These are phyloP conservation scores for Fusarium domesticum DNA, from an alignment of 2,329 filamentous ascomycete genomes.

Conservation along the genomic window DNA sequence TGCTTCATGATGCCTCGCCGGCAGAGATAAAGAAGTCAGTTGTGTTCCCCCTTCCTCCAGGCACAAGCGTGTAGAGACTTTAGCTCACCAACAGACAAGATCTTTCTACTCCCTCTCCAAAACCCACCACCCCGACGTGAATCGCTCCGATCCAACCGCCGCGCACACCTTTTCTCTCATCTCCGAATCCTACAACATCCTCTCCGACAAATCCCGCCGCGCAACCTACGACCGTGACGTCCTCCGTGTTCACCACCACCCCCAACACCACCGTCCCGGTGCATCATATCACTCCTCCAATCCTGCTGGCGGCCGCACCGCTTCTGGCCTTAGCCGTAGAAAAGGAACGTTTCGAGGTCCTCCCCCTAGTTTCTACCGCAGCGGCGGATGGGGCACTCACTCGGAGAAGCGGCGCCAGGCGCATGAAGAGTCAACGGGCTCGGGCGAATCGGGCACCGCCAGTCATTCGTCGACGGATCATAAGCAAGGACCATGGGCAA, in stretches of 20 bases:
- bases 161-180: slow-evolving; percentile 76
- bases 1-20: slow-evolving; percentile 66
- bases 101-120: slow-evolving; percentile 92
- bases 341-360: slow-evolving; percentile 77
- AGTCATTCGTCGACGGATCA: slow-evolving; percentile 2
- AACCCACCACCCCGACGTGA: slow-evolving; percentile 86
- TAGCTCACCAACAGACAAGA: slow-evolving; percentile 34
- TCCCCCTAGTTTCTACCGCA: slow-evolving; percentile 83
- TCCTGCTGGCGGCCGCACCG: slow-evolving; percentile 71
- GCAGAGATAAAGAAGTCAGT: slow-evolving; percentile 79
- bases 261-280: slow-evolving; percentile 34
- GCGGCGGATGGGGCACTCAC: slow-evolving; percentile 72
- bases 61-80: background rate
- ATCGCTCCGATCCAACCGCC: slow-evolving; percentile 71
- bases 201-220: slow-evolving; percentile 71
- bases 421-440: slow-evolving; percentile 43
- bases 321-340: slow-evolving; percentile 76
- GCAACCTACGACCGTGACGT: slow-evolving; percentile 76
- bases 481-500: slow-evolving; percentile 22
- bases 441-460: too few relatives aligned
- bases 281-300: slow-evolving; percentile 57
- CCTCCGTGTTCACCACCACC: slow-evolving; percentile 39
- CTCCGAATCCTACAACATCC: slow-evolving; percentile 76
- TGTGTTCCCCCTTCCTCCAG: background rate
- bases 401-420: slow-evolving; percentile 55